Conservation (phyloP, 192 early-diverging fungal genomes). For the Rhizoclosmatium sp. region DNA sequence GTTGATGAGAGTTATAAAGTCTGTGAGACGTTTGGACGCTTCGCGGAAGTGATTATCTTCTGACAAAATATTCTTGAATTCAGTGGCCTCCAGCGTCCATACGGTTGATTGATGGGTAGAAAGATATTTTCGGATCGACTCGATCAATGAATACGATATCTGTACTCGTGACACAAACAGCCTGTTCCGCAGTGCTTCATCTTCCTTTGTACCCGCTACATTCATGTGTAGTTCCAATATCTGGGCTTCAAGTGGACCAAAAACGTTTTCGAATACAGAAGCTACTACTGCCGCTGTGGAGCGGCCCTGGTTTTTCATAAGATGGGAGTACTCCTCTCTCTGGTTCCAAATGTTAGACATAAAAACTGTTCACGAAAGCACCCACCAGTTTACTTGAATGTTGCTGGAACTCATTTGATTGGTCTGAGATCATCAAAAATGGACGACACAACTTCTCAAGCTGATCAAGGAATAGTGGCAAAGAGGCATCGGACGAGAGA, state of each 20-base stretch:
- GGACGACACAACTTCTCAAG: not conserved
- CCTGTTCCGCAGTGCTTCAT: not conserved
- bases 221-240: not conserved
- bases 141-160: conserved; percentile 1
- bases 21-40: not conserved
- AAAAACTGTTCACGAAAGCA: not conserved
- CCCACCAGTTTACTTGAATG: not conserved
- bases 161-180: not conserved
- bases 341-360: not conserved
- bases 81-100: not conserved
- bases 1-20: not conserved
- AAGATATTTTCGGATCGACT: not conserved
- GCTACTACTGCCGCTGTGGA: not conserved
- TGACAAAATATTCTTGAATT: not conserved
- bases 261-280: not conserved
- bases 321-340: not conserved
- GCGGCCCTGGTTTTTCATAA: not conserved
- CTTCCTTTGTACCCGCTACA: not conserved
- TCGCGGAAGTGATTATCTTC: not conserved
- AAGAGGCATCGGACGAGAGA: not conserved
- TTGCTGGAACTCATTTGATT: not conserved
- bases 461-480: not conserved
- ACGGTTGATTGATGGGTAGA: not conserved
- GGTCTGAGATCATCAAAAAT: not conserved
- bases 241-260: not conserved